Percentiles rank a stretch among this genome's conserved stretches.
Evolutionary conservation across 371 early-diverging fungal species (phyloP).

Genomic region (Syncephalastrum racemosum): DNA sequence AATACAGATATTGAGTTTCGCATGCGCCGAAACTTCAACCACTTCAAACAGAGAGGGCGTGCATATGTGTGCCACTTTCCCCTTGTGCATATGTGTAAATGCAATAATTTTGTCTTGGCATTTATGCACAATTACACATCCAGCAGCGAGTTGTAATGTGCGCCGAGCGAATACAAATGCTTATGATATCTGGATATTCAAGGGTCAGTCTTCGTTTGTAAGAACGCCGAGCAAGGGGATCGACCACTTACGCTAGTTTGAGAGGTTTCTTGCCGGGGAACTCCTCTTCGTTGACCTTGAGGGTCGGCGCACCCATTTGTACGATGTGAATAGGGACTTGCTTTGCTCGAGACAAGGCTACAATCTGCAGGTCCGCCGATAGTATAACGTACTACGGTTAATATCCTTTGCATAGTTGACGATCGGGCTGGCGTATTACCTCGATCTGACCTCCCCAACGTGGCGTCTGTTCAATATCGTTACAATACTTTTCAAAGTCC

Average conservation of each 20-base stretch:
- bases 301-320: slow-evolving; percentile 73
- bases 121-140: slow-evolving; percentile 14
- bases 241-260: slow-evolving; percentile 68
- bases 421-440: slow-evolving; percentile 45
- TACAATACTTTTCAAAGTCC: slow-evolving; percentile 78
- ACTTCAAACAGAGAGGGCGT: no score
- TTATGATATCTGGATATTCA: slow-evolving; percentile 71
- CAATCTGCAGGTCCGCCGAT: slow-evolving; percentile 47
- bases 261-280: slow-evolving; percentile 63
- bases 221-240: slow-evolving; percentile 1
- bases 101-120: no score
- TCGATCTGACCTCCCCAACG: slow-evolving; percentile 96
- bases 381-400: background rate
- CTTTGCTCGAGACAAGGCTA: slow-evolving; percentile 73
- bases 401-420: background rate
- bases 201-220: background rate
- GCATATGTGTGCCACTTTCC: no score
- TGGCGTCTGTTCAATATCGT: slow-evolving; percentile 77
- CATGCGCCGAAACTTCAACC: no score
- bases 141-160: slow-evolving; percentile 86
- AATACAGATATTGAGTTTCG: no score
- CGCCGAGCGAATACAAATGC: slow-evolving; percentile 89
- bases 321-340: slow-evolving; percentile 73
- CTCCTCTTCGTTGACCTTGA: slow-evolving; percentile 77
- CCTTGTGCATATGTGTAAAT: no score